These are phyloP conservation scores for Fonsecaea pugnacius DNA, from an alignment of 2,329 filamentous ascomycete genomes.

Conservation along the genomic window DNA sequence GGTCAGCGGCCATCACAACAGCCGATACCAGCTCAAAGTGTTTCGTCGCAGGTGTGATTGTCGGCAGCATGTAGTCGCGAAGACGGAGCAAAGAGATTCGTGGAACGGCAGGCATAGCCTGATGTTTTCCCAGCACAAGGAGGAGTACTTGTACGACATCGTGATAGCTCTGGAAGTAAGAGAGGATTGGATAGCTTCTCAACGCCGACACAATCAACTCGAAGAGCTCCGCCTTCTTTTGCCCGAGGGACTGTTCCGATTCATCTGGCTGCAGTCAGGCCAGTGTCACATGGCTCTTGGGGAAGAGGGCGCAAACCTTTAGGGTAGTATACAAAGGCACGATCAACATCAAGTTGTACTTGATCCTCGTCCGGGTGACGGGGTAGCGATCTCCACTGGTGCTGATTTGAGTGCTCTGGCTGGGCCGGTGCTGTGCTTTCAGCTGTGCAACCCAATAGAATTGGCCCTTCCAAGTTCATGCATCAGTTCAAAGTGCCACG, in stretches of 20 bases:
- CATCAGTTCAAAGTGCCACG: conserved; percentile 30
- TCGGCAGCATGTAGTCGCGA: conserved; percentile 96
- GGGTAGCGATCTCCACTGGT: conserved; percentile 66
- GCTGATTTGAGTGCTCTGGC: conserved; percentile 29
- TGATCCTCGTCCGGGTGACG: conserved; percentile 88
- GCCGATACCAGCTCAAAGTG: conserved; percentile 88
- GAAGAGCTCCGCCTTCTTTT: conserved; percentile 76
- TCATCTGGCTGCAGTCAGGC: conserved; percentile 56
- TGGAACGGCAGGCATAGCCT: conserved; percentile 68
- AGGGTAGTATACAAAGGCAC: conserved; percentile 98
- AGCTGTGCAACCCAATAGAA: conserved; percentile 51
- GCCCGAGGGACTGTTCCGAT: conserved; percentile 69
- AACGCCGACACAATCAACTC: conserved; percentile 80
- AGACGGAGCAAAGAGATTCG: conserved; percentile 89
- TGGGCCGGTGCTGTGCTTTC: conserved; percentile 18
- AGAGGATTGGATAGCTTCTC: conserved; percentile 78
- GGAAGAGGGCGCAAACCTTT: conserved; percentile 60
- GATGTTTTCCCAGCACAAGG: conserved; percentile 72
- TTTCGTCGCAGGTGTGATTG: conserved; percentile 75
- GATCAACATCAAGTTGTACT: conserved; percentile 86
- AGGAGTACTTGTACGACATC: conserved; percentile 97
- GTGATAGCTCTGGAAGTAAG: conserved; percentile 98
- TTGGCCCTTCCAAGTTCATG: conserved; percentile 49
- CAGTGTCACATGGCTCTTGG: conserved; percentile 34
- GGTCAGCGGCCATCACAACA: conserved; percentile 74